phyloP scores from a whole-genome alignment of 2,329 filamentous ascomycete genomes.

The Epichloe sp. region DNA sequence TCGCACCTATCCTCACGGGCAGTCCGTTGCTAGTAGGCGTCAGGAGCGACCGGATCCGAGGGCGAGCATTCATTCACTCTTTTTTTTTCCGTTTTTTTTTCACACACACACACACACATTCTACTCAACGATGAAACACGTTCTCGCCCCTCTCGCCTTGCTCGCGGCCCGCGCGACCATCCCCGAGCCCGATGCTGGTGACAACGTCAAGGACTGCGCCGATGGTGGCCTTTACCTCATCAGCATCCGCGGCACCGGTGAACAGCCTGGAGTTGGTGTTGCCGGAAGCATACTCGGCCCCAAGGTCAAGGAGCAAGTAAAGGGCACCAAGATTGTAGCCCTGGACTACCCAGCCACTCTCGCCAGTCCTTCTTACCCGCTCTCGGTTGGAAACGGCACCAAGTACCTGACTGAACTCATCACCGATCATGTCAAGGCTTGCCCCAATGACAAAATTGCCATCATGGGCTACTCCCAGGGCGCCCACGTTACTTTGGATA shows the following conservation, averaged over 20 bases:
- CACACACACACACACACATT: too few relatives aligned
- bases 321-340: slow-evolving; percentile 20
- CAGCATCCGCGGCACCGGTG: slow-evolving; percentile 25
- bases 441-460: slow-evolving; percentile 27
- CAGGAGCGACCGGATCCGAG: too few relatives aligned
- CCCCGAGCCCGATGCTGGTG: slow-evolving; percentile 13
- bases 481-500: slow-evolving; percentile 24
- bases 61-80: too few relatives aligned
- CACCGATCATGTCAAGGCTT: slow-evolving; percentile 19
- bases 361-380: slow-evolving; percentile 18
- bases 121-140: slow-evolving; percentile 4
- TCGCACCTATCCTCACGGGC: too few relatives aligned
- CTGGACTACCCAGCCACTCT: slow-evolving; percentile 27
- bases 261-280: slow-evolving; percentile 21
- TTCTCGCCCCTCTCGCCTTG: slow-evolving; percentile 6
- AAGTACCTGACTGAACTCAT: slow-evolving; percentile 18
- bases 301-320: slow-evolving; percentile 18
- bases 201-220: slow-evolving; percentile 17
- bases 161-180: slow-evolving; percentile 9
- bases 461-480: slow-evolving; percentile 31
- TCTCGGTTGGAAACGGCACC: slow-evolving; percentile 23
- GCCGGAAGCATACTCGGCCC: slow-evolving; percentile 19
- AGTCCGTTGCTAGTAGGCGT: too few relatives aligned
- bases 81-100: too few relatives aligned
- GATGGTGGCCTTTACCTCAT: slow-evolving; percentile 27